These are phyloP conservation scores for Thecaphora frezii DNA, from an alignment of 1,284 basidiomycete genomes.

Conservation along the genomic window DNA sequence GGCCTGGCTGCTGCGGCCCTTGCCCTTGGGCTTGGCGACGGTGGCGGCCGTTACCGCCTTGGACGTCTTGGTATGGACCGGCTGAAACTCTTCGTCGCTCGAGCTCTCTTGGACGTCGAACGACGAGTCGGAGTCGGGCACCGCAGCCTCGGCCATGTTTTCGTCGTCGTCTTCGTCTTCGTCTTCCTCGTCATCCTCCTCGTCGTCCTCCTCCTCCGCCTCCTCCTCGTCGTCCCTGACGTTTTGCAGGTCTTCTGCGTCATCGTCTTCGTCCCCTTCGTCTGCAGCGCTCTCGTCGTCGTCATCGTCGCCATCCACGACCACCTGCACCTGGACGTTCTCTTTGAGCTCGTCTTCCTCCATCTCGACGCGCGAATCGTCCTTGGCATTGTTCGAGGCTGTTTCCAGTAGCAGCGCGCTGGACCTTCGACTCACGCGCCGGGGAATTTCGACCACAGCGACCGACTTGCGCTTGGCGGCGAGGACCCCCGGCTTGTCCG, in stretches of 20 bases:
- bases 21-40: conserved; percentile 7
- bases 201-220: conserved; percentile 4
- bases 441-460: no score
- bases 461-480: no score
- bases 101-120: conserved; percentile 12
- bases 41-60: background rate
- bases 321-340: no score
- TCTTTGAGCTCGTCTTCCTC: no score
- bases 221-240: conserved; percentile 5
- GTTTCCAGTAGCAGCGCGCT: no score
- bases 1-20: conserved; percentile 11
- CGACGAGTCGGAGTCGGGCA: conserved; percentile 15
- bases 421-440: no score
- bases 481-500: no score
- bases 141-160: conserved; percentile 5
- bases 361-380: no score
- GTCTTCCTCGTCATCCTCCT: conserved; percentile 1
- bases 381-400: no score
- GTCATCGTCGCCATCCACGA: conserved; percentile 26
- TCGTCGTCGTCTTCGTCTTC: conserved; percentile 10
- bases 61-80: background rate
- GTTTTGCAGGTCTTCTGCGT: conserved; percentile 17
- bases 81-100: conserved; percentile 13
- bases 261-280: conserved; percentile 3
- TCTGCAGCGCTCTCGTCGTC: conserved; percentile 17